Evolutionary conservation across 2,329 filamentous ascomycete species (phyloP).

Genomic region (Aspergillus caelatus): DNA sequence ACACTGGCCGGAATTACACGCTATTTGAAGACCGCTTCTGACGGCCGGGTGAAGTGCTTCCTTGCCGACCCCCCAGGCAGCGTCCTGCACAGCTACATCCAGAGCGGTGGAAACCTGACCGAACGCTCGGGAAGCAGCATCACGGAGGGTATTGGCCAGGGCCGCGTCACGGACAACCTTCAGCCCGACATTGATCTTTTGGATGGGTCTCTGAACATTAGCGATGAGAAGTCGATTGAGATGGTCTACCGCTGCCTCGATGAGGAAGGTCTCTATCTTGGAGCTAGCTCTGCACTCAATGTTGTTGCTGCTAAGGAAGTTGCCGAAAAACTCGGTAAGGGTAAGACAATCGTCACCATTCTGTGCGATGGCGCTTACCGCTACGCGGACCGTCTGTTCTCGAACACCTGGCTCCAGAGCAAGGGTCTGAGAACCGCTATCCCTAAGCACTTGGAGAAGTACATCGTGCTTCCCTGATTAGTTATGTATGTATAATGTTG

Average conservation of each 20-base stretch:
- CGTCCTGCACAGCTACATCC: conserved; percentile 89
- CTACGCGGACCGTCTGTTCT: conserved; percentile 93
- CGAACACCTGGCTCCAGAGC: conserved; percentile 81
- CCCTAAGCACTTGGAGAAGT: conserved; percentile 84
- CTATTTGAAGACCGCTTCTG: conserved; percentile 81
- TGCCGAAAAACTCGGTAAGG: conserved; percentile 83
- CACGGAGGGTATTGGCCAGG: conserved; percentile 97
- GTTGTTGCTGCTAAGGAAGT: conserved; percentile 95
- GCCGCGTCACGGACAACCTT: conserved; percentile 93
- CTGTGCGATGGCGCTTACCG: conserved; percentile 96
- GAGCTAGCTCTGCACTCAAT: conserved; percentile 90
- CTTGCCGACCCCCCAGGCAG: conserved; percentile 92
- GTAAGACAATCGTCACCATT: conserved; percentile 89
- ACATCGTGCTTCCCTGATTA: conserved; percentile 80
- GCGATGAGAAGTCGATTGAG: conserved; percentile 91
- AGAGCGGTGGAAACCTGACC: conserved; percentile 77
- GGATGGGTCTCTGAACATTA: conserved; percentile 81
- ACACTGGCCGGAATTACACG: conserved; percentile 87
- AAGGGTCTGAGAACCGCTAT: conserved; percentile 83
- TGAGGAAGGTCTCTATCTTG: conserved; percentile 93
- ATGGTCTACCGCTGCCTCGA: conserved; percentile 98
- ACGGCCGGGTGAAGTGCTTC: conserved; percentile 80
- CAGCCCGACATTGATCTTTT: conserved; percentile 79
- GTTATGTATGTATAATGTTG: conserved; percentile 12
- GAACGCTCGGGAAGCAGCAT: conserved; percentile 85